A percentile compares a stretch with the other conserved stretches of the same genome.
Evolutionary conservation across 2,329 filamentous ascomycete genomes (phyloP).

Genomic region (Cladophialophora yegresii): DNA sequence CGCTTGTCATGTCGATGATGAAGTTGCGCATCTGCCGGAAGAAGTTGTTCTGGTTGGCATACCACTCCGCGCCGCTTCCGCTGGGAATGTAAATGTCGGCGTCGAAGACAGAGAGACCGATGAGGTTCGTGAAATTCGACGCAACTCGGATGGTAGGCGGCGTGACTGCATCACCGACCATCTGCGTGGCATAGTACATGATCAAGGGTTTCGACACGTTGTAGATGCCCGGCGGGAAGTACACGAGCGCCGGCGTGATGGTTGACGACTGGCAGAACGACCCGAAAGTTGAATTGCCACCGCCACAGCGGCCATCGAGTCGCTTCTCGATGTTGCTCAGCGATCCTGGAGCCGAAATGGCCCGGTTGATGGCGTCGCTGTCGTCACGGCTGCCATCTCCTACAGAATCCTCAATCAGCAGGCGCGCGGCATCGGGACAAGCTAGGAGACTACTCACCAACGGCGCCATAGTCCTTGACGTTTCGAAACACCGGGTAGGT

Average conservation of each 20-base stretch:
- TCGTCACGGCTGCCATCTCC: constrained; percentile 69
- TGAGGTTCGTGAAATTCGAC: constrained; percentile 54
- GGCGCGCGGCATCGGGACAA: background rate
- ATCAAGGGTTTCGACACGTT: constrained; percentile 68
- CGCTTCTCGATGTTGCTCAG: background rate
- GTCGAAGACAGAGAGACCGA: constrained; percentile 79
- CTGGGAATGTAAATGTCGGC: constrained; percentile 69
- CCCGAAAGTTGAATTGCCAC: constrained; percentile 44
- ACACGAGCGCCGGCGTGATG: constrained; percentile 72
- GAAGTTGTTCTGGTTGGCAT: constrained; percentile 71
- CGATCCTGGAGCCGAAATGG: constrained; percentile 65
- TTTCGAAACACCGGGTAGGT: constrained; percentile 65
- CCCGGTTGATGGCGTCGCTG: constrained; percentile 75
- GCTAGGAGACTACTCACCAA: constrained; percentile 24
- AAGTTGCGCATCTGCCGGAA: constrained; percentile 75
- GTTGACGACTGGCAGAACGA: constrained; percentile 70
- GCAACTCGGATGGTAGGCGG: constrained; percentile 65
- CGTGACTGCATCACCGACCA: constrained; percentile 67
- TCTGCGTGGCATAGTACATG: constrained; percentile 64
- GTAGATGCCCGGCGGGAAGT: constrained; percentile 81
- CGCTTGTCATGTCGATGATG: constrained; percentile 67
- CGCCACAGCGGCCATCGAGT: constrained; percentile 61
- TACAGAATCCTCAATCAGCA: constrained; percentile 13
- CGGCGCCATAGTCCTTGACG: constrained; percentile 70
- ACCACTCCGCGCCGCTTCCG: constrained; percentile 63